Base-by-base conservation (phyloP, 306 rosid genomes). In the Rosa persica region DNA sequence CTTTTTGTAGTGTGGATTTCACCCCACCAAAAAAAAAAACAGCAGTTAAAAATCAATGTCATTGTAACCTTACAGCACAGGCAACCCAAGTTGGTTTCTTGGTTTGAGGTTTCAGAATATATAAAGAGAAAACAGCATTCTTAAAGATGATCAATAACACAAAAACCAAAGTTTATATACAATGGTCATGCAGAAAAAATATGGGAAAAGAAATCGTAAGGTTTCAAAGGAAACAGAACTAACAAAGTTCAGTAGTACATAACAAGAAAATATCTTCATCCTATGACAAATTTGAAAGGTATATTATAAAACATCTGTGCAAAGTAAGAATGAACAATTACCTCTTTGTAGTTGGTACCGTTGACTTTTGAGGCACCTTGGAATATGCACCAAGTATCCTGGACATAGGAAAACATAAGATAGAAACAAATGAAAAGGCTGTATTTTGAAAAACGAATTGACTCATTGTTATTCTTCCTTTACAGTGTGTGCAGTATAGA, bases 351-450 rank as follows among this genome's bases (percentile, higher is more conserved):
- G 89, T 75, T 80, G 96, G 78, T 48, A 83, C 80, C 80, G 73
- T 84, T 23, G 94, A 79, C 81, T 81, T 85, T 73, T 88, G 79
- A 85, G 93, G 88, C 77, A 87, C 83, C 91, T 90, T 94, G 58
- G 96, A 85, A 82, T 88, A 88, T 17, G 93, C 93, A 87, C 79
- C 81, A 51, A 94, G 92, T 80, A 90, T 92, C 87, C 98, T 94
- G 61, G 30, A 75, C 25, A 40, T 25, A 3, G 8, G 34, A 22
- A 15, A 52, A 58, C 47, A 42, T 5, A 55, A 23, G 68, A 57
- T 23, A 22, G 9, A 61, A 61, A 27, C 3, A 23, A 46, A 44
- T 75, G 20, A 30, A 25, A 61, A 61, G 46, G 58, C 25, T 4
- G 46, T n/a, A 16, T 36, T 6, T 64, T 64, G 4, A 6, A 64